A percentile compares a stretch with the other conserved stretches of the same genome.
These are phyloP conservation scores for Corchorus capsularis DNA, from an alignment of 345 rosid species.

Conservation along the genomic window DNA sequence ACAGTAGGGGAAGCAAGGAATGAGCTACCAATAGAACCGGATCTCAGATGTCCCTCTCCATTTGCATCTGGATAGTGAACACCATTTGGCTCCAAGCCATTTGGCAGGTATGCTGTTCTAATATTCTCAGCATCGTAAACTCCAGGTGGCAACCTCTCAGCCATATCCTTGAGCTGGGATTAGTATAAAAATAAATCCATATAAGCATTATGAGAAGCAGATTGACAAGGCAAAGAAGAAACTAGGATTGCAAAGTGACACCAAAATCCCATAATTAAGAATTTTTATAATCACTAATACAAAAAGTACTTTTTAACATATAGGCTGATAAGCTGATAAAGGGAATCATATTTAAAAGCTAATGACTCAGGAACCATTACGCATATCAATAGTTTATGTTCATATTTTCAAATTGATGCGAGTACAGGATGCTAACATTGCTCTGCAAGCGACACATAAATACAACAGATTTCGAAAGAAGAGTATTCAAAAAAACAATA, in stretches of 20 bases:
- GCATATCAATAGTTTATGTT: not conserved
- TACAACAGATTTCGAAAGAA: not conserved
- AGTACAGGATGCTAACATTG: not conserved
- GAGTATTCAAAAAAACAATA: not conserved
- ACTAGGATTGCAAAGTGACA: too few relatives aligned
- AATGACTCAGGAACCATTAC: not conserved
- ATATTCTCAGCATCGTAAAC: slow-evolving; percentile 58
- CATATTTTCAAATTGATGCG: not conserved
- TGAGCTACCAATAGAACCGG: slow-evolving; percentile 55
- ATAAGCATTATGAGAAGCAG: too few relatives aligned
- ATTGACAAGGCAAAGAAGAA: too few relatives aligned
- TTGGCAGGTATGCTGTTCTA: slow-evolving; percentile 46
- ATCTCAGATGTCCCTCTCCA: slow-evolving; percentile 62
- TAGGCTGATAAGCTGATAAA: not conserved
- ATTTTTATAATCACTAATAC: too few relatives aligned
- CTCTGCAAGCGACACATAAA: not conserved
- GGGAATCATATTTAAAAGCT: not conserved
- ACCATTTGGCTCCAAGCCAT: slow-evolving; percentile 75
- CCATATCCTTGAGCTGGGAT: slow-evolving; percentile 86
- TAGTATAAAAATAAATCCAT: slow-evolving; percentile 24
- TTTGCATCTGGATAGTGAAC: slow-evolving; percentile 51
- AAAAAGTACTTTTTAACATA: too few relatives aligned
- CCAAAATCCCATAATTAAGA: too few relatives aligned
- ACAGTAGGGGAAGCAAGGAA: slow-evolving; percentile 51
- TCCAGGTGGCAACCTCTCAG: slow-evolving; percentile 77